These are phyloP conservation scores for Erythrobasidium hasegawianum DNA, from an alignment of 1,284 basidiomycete species.

Conservation along the genomic window DNA sequence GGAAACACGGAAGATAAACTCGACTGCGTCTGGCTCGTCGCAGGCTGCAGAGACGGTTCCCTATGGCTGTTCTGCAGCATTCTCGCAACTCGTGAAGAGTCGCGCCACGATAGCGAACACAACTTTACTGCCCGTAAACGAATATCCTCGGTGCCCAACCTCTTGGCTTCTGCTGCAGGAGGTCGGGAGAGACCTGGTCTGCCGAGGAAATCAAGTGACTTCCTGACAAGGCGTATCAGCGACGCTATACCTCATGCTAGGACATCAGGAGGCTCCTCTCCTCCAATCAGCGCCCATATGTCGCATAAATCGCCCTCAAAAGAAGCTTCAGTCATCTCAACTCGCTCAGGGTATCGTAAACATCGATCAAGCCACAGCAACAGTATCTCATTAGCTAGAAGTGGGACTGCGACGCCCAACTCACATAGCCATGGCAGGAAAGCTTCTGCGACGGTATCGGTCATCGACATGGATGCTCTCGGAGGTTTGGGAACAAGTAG, in stretches of 20 bases:
- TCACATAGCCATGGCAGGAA: constrained; percentile 23
- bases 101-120: not conserved
- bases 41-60: constrained; percentile 31
- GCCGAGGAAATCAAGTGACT: not conserved
- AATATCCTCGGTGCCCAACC: not conserved
- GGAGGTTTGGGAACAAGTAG: not conserved
- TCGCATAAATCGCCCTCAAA: not conserved
- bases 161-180: not conserved
- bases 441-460: constrained; percentile 34
- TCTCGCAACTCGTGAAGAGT: not conserved
- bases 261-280: not conserved
- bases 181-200: not conserved
- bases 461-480: constrained; percentile 26
- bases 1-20: constrained; percentile 25
- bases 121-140: no score
- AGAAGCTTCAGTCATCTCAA: not conserved
- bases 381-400: constrained; percentile 21
- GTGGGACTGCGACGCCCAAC: constrained; percentile 10
- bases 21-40: constrained; percentile 33
- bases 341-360: not conserved
- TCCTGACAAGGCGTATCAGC: no score
- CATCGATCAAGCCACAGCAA: constrained; percentile 1
- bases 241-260: no score
- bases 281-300: not conserved
- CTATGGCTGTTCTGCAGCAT: constrained; percentile 34